Evolutionary conservation across 1,284 basidiomycete genomes (phyloP), one percentile per base, ranked within the genome.

Genomic region (Mrakiaceae sp.): DNA sequence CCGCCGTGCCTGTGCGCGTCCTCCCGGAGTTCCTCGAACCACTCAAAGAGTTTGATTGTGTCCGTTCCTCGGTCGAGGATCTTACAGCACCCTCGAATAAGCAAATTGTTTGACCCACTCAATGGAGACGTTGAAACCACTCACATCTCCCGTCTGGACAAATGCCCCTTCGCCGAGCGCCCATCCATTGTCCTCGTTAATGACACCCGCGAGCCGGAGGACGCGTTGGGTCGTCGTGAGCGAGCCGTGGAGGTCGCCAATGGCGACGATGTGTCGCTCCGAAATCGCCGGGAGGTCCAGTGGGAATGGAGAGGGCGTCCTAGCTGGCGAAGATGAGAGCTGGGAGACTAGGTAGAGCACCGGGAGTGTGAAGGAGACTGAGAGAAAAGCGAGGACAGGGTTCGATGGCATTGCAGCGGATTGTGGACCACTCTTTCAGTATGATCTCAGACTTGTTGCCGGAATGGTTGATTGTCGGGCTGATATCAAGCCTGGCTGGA

Each of bases 131-230:
- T 27, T 27, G 27, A 27, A 27, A 27, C 2, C 27, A 27, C 27
- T 27, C 27, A 73, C 73, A 62, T 74, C 73, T n/a, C 73, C 73
- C 27, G 71, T 71, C 71, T 74, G 73, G 58, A 58, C 55, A 42
- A 66, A 49, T 27, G 39, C 47, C 5, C 60, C 64, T 3, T 47
- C 16, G 48, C 54, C 60, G 2, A 62, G 40, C 5, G 53, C 27
- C 64, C 64, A 66, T 46, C 53, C 52, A 27, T 54, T 60, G n/a
- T 44, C 47, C 3, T 43, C 52, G 5, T 57, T 48, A n/a, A 66
- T 66, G 8, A 66, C 64, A 0, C 64, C 64, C 14, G 60, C 64
- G 60, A 66, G 58, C 39, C 61, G 40, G 3, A 66, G 54, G 5
- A 63, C 64, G 3, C 46, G 43, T 27, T 66, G 62, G 46, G 64